phyloP scores from a whole-genome alignment of 257 asterid genomes.

The Fraxinus americana region DNA sequence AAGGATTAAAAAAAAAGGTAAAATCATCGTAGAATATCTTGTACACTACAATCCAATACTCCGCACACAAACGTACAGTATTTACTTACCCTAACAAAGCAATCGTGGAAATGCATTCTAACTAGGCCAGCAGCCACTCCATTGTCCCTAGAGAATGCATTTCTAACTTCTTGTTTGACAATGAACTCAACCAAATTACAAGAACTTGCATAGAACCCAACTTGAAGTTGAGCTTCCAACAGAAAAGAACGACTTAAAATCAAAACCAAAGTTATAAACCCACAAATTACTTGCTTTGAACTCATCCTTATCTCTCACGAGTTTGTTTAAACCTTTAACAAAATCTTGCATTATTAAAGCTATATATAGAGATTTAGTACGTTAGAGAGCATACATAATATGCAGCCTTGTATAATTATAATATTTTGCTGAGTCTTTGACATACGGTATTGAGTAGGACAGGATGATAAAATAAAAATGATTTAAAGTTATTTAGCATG shows the following conservation, averaged over 20 bases:
- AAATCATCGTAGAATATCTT: no score
- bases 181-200: conserved; percentile 58
- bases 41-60: no score
- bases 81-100: conserved; percentile 69
- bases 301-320: conserved; percentile 32
- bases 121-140: conserved; percentile 84
- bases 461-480: no score
- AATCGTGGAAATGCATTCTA: conserved; percentile 84
- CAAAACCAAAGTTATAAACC: conserved; percentile 17
- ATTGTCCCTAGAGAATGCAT: conserved; percentile 41
- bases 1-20: no score
- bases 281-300: conserved; percentile 11
- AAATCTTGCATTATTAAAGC: conserved; percentile 13
- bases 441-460: background rate
- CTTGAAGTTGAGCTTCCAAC: conserved; percentile 54
- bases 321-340: background rate
- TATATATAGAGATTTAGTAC: conserved; percentile 33
- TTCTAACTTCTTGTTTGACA: conserved; percentile 57
- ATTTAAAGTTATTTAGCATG: background rate
- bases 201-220: conserved; percentile 52
- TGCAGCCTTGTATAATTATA: background rate
- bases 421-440: background rate
- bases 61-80: no score
- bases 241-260: conserved; percentile 22
- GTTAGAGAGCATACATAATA: background rate